Percentiles rank a stretch among this genome's conserved stretches.
Conservation (phyloP, 2,329 filamentous ascomycete genomes). For the Scedosporium dehoogii region DNA sequence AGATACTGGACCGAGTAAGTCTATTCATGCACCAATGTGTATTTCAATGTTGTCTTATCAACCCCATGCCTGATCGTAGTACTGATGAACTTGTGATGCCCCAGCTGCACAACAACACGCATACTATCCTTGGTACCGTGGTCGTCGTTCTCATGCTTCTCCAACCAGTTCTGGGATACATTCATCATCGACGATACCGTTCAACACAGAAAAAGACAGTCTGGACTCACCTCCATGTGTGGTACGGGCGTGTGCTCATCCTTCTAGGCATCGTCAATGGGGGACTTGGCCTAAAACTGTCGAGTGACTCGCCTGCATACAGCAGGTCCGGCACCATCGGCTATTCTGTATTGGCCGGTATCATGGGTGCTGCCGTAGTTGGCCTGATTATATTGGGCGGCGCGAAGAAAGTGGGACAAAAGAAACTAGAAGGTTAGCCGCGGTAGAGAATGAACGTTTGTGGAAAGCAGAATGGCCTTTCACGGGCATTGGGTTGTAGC, state of each 20-base stretch:
- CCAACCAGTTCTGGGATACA: conserved; percentile 47
- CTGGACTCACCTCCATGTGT: conserved; percentile 49
- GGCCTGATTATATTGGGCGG: not conserved
- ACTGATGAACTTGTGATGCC: conserved; percentile 8
- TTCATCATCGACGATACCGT: conserved; percentile 46
- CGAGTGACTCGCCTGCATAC: conserved; percentile 20
- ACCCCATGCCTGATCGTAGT: not conserved
- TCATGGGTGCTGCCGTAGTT: not conserved
- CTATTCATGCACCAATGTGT: not conserved
- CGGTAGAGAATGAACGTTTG: too few relatives aligned
- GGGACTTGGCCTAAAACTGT: conserved; percentile 47
- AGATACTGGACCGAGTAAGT: conserved; percentile 31
- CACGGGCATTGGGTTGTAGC: too few relatives aligned
- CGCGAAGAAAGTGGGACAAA: not conserved
- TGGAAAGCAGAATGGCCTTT: too few relatives aligned
- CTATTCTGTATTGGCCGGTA: conserved; percentile 4
- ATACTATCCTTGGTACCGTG: conserved; percentile 47
- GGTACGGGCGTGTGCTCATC: conserved; percentile 51
- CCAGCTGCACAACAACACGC: conserved; percentile 41
- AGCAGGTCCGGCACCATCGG: conserved; percentile 1
- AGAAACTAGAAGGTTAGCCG: not conserved
- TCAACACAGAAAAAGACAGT: conserved; percentile 34
- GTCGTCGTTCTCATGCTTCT: conserved; percentile 43
- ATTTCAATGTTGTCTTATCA: too few relatives aligned
- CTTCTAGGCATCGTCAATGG: conserved; percentile 52